Evolutionary conservation across 345 rosid genomes (phyloP).

Genomic region (Citrus reticulata): DNA sequence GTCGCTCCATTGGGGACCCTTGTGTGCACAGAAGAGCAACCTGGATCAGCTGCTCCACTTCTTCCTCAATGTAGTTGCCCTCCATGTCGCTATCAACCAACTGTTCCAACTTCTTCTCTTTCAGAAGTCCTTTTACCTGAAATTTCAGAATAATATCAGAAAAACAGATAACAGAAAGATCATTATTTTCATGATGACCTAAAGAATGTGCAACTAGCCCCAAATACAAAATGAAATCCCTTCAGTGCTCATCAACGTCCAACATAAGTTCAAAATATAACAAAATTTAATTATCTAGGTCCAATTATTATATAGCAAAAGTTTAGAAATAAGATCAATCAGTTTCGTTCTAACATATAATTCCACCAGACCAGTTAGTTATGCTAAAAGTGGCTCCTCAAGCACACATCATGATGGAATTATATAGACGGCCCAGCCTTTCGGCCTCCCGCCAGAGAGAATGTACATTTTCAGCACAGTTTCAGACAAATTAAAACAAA

Average conservation of each 20-base stretch:
- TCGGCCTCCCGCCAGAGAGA: neutral
- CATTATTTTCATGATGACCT: neutral
- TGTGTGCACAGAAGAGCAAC: conserved; percentile 88
- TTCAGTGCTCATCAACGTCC: neutral
- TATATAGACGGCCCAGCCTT: neutral
- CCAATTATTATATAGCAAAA: neutral
- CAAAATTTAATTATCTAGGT: neutral
- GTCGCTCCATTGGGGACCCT: conserved; percentile 70
- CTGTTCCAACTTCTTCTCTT: conserved; percentile 66
- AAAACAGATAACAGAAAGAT: neutral
- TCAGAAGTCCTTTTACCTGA: conserved; percentile 92
- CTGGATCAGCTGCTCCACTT: conserved; percentile 81
- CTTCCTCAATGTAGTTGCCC: conserved; percentile 52
- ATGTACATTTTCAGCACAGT: neutral
- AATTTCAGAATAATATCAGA: conserved; percentile 12
- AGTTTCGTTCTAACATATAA: neutral
- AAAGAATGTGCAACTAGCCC: neutral
- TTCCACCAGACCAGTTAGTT: neutral
- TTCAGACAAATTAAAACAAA: neutral
- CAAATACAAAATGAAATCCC: neutral
- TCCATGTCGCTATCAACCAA: conserved; percentile 69
- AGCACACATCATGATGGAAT: neutral
- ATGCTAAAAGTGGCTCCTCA: neutral
- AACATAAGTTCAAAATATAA: neutral
- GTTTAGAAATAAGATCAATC: neutral